These are phyloP conservation scores for Thraustotheca clavata DNA, from an alignment of 352 stramenopile species.

Conservation along the genomic window DNA sequence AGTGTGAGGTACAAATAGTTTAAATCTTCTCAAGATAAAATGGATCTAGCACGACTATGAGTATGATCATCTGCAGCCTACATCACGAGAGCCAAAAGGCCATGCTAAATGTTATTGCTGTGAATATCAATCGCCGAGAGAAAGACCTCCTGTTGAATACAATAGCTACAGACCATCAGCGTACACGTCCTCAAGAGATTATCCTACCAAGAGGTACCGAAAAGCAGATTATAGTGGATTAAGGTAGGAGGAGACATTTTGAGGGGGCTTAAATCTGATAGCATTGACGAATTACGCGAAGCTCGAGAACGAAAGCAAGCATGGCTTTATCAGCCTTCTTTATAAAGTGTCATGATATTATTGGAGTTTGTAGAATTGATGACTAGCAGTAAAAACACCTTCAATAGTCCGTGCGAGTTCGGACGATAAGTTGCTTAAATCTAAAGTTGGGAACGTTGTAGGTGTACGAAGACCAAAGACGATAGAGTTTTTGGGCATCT, in stretches of 20 bases:
- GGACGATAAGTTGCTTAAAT: conserved; percentile 65
- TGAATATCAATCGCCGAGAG: neutral
- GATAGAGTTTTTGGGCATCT: neutral
- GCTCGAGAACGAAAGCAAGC: conserved; percentile 2
- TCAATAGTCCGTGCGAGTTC: conserved; percentile 39
- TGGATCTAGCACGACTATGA: neutral
- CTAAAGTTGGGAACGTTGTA: conserved; percentile 51
- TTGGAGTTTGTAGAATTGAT: too few species aligned
- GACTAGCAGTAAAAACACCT: too few species aligned
- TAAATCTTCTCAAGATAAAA: neutral
- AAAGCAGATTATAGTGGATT: neutral
- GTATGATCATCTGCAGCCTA: neutral
- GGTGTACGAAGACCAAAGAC: conserved; percentile 33
- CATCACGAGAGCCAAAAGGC: conserved; percentile 4
- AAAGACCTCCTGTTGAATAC: neutral
- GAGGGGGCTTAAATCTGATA: neutral
- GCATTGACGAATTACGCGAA: conserved; percentile 2
- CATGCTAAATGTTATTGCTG: neutral
- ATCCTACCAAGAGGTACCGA: neutral
- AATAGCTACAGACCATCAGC: neutral
- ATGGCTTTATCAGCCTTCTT: neutral
- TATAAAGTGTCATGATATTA: too few species aligned
- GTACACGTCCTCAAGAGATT: neutral
- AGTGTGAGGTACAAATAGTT: neutral
- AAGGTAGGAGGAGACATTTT: neutral